Conservation (phyloP, 164 flowering plant species). For the Magnolia kwangsiensis region DNA sequence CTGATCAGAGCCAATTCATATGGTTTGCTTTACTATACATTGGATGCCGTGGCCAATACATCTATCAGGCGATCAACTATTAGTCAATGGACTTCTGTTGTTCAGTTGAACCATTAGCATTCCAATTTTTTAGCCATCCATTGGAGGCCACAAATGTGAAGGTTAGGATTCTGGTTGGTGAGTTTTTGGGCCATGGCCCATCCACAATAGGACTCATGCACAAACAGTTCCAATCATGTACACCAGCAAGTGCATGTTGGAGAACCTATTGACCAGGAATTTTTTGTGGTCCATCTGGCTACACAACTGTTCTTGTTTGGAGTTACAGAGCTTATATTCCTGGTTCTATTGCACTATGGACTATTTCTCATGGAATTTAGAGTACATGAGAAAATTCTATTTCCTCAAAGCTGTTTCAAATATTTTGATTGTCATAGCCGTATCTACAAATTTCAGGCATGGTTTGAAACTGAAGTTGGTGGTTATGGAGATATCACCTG, state of each 20-base stretch:
- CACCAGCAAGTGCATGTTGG: background rate
- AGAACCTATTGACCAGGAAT: background rate
- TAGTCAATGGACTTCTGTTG: background rate
- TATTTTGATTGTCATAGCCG: background rate
- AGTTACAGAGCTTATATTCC: background rate
- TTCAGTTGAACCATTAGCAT: no score
- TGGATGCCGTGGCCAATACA: no score
- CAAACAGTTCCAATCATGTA: background rate
- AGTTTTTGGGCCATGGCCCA: background rate
- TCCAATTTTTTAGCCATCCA: background rate
- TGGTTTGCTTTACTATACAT: no score
- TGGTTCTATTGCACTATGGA: background rate
- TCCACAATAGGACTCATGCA: background rate
- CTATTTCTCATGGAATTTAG: no score
- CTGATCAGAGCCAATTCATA: no score
- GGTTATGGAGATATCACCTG: conserved; percentile 40
- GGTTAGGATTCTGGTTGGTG: background rate
- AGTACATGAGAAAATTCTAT: background rate
- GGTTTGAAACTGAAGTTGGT: conserved; percentile 84
- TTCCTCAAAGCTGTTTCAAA: background rate
- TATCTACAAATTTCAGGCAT: conserved; percentile 53
- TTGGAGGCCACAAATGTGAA: background rate
- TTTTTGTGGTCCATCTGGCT: background rate
- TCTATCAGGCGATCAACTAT: no score
- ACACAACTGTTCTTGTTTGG: background rate